Evolutionary conservation across 2,329 filamentous ascomycete species (phyloP), one percentile per base, ranked within the genome.

Genomic region (Fusarium avenaceum): DNA sequence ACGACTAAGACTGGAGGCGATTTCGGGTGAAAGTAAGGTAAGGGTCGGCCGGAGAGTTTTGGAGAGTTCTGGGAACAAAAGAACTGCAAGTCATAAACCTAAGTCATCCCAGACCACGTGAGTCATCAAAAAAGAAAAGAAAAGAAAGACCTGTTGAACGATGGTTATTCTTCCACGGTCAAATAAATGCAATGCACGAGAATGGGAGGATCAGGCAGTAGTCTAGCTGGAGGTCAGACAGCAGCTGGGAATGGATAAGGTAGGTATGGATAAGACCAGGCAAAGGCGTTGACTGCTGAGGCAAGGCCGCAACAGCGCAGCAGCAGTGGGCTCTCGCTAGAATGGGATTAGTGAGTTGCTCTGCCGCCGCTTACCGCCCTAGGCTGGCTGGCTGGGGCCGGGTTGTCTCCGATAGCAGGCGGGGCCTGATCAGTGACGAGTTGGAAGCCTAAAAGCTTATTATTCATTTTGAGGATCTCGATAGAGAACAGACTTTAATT

Each of bases 121-220:
- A 69, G 61, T 70, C 61, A 70, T 62, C 44, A 65, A 50, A 69
- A 59, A 64, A 59, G 30, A 20, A n/a, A 57, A 59, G 26, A 32
- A 52, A 54, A 50, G 53, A 63, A 59, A 47, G 60, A 63, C 56
- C 63, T 46, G 17, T 62, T 47, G 62, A 57, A 56, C 22, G 40
- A 63, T 35, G 57, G 42, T 47, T 44, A 49, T 66, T 53, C 39
- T 61, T 61, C 56, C 45, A 48, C 51, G 50, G 40, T 71, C 39
- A 47, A 62, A 46, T 35, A 62, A 62, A 60, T 62, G 59, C 42
- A 62, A 52, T 62, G 59, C 35, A 62, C 30, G 47, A 20, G 55
- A 58, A 68, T 48, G 65, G 39, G 51, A 64, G 64, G 63, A 72
- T 75, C 68, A 75, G 73, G 73, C 73, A 75, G 59, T 60, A 55